phyloP scores from a whole-genome alignment of 768 basidiomycete genomes.

The Grammothele lineata region DNA sequence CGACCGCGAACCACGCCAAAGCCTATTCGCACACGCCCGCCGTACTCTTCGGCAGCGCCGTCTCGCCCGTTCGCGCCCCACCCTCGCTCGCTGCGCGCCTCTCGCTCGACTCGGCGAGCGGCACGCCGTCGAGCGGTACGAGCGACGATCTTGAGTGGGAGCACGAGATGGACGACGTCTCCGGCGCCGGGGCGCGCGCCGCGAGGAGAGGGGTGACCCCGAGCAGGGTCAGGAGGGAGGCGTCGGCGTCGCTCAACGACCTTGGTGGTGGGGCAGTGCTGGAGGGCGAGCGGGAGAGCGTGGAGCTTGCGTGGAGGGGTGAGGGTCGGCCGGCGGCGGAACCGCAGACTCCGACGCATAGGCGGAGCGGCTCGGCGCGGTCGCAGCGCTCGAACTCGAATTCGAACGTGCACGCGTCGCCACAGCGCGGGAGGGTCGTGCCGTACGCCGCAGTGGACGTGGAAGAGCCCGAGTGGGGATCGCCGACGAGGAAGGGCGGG shows the following conservation, averaged over 20 bases:
- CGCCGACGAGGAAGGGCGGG: not conserved
- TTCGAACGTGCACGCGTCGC: not conserved
- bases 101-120: conserved; percentile 24
- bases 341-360: not conserved
- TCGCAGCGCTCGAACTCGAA: not conserved
- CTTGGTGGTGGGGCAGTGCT: not conserved
- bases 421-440: not conserved
- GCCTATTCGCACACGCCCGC: conserved; percentile 11
- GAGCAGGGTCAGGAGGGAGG: not conserved
- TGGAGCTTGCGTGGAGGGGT: conserved; percentile 7
- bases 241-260: conserved; percentile 1
- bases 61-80: conserved; percentile 7
- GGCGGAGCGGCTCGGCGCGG: conserved; percentile 4
- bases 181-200: not conserved
- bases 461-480: conserved; percentile 1
- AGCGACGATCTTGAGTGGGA: conserved; percentile 26
- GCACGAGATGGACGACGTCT: conserved; percentile 26
- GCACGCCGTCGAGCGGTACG: conserved; percentile 18
- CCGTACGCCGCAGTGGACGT: conserved; percentile 2
- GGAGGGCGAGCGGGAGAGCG: conserved; percentile 8
- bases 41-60: conserved; percentile 13
- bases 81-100: conserved; percentile 12
- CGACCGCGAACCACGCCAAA: conserved; percentile 2
- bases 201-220: not conserved
- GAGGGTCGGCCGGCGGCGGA: not conserved